Conservation (phyloP, 257 asterid species). For the Ocimum tenuiflorum region DNA sequence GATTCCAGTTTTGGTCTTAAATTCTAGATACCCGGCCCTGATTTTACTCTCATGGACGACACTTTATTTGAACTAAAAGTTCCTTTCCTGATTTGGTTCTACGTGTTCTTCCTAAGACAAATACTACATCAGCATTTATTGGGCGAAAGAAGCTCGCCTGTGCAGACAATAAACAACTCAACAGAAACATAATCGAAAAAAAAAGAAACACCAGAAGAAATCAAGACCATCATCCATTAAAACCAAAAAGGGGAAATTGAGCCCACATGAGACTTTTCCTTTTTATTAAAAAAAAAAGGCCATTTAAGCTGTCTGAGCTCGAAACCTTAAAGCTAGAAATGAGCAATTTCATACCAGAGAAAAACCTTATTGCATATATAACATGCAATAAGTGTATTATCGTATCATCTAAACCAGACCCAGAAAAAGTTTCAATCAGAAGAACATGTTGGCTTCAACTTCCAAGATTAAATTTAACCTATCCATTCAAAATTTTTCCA, state of each 20-base stretch:
- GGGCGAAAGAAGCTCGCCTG: not conserved
- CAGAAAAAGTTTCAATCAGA: slow-evolving; percentile 4
- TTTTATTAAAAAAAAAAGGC: no score
- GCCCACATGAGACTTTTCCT: no score
- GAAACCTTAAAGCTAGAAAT: slow-evolving; percentile 9
- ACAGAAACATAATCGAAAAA: not conserved
- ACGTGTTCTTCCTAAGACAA: not conserved
- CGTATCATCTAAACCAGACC: slow-evolving; percentile 16
- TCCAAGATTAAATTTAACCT: slow-evolving; percentile 21
- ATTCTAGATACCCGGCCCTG: not conserved
- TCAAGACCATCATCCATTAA: not conserved
- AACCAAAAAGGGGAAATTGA: not conserved
- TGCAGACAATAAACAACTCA: not conserved
- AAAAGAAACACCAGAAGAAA: no score
- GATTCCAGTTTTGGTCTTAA: not conserved
- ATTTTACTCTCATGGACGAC: not conserved
- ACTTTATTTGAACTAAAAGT: not conserved
- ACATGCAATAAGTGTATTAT: not conserved
- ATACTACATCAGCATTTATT: not conserved
- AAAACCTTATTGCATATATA: not conserved
- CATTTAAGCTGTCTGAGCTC: slow-evolving; percentile 16
- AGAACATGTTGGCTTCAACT: not conserved
- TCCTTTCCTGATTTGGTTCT: not conserved
- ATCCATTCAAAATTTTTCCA: slow-evolving; percentile 10
- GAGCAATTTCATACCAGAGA: not conserved